Percentiles rank a stretch among this genome's conserved stretches.
These are phyloP conservation scores for Wickerhamiella vanderwaltii DNA, from an alignment of 805 yeast genomes.

Conservation along the genomic window DNA sequence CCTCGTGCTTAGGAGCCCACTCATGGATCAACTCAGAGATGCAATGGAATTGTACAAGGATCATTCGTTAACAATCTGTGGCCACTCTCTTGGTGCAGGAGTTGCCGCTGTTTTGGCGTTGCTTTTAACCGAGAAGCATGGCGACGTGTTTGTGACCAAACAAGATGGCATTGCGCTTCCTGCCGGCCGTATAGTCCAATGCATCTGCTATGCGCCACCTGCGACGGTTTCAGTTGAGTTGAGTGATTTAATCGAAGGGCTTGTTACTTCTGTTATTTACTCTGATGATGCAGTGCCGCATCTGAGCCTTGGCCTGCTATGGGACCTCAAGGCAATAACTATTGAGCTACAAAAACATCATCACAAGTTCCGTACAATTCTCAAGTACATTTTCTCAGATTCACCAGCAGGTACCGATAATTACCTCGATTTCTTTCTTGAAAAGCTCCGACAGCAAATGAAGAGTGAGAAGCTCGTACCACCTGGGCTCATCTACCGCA, in stretches of 20 bases:
- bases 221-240: slow-evolving; percentile 24
- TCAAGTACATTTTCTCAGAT: slow-evolving; percentile 9
- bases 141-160: slow-evolving; percentile 20
- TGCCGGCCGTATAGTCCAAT: slow-evolving; percentile 23
- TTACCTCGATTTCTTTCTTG: slow-evolving; percentile 17
- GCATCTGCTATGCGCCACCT: slow-evolving; percentile 28
- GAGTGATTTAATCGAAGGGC: slow-evolving; percentile 20
- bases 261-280: slow-evolving; percentile 26
- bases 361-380: neutral
- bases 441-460: slow-evolving; percentile 24
- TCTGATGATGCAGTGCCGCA: slow-evolving; percentile 28
- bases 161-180: slow-evolving; percentile 19
- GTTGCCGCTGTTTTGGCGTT: slow-evolving; percentile 26
- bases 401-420: slow-evolving; percentile 23
- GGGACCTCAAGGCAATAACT: slow-evolving; percentile 27
- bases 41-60: slow-evolving; percentile 11
- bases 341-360: slow-evolving; percentile 13
- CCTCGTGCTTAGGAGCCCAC: slow-evolving; percentile 5
- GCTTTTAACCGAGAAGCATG: slow-evolving; percentile 21
- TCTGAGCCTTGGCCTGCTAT: slow-evolving; percentile 26
- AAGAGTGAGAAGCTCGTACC: slow-evolving; percentile 27
- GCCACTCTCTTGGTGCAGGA: slow-evolving; percentile 30
- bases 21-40: neutral
- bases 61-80: slow-evolving; percentile 27
- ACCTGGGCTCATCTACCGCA: slow-evolving; percentile 27